Percentiles rank a stretch among this genome's conserved stretches.
phyloP scores from a whole-genome alignment of 352 stramenopile species.

The Elongisporangium prolatum region DNA sequence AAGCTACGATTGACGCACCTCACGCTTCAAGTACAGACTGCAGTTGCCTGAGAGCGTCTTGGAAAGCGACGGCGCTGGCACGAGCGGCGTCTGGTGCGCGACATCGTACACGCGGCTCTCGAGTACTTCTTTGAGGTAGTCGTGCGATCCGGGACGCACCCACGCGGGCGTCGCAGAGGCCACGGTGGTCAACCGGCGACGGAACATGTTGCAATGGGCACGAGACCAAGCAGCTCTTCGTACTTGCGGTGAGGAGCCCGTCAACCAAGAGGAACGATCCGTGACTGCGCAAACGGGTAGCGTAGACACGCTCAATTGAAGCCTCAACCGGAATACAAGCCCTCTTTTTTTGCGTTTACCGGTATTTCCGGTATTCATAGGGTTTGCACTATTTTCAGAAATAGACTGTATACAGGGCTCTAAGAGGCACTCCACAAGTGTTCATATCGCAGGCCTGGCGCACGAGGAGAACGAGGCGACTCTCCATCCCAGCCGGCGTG shows the following conservation, averaged over 20 bases:
- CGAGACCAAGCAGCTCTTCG: background rate
- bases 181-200: conserved; percentile 26
- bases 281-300: conserved; percentile 5
- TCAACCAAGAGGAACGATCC: conserved; percentile 14
- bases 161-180: conserved; percentile 30
- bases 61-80: conserved; percentile 50
- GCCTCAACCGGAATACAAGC: background rate
- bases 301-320: background rate
- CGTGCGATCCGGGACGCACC: conserved; percentile 62
- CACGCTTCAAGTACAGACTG: conserved; percentile 89
- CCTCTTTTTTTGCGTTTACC: too few species aligned
- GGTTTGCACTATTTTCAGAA: background rate
- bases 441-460: background rate
- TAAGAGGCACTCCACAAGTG: background rate
- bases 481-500: background rate
- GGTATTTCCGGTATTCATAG: background rate
- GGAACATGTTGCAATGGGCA: conserved; percentile 30
- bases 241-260: background rate
- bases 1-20: conserved; percentile 41
- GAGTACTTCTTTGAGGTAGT: conserved; percentile 75
- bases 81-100: conserved; percentile 67
- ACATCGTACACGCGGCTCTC: conserved; percentile 86
- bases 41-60: conserved; percentile 51
- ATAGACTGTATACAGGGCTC: background rate
- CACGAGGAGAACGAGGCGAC: background rate